Conservation (phyloP, 2,329 filamentous ascomycete species). For the Moelleriella libera region DNA sequence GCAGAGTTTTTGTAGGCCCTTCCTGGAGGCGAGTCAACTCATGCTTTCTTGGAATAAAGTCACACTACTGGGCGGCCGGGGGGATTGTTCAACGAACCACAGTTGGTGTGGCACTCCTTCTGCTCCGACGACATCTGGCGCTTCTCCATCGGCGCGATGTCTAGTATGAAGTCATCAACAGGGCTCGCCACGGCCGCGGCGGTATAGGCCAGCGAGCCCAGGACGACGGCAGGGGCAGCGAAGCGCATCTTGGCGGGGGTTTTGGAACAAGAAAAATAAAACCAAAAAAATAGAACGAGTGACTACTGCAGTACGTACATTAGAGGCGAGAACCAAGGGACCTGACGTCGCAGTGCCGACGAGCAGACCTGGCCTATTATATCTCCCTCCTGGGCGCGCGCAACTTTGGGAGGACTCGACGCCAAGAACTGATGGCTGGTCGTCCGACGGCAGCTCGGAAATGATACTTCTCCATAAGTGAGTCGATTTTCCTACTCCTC, state of each 20-base stretch:
- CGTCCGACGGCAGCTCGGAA: not conserved
- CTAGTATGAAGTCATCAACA: conserved; percentile 13
- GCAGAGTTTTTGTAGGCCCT: conserved; percentile 13
- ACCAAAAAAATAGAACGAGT: not conserved
- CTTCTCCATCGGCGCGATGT: conserved; percentile 18
- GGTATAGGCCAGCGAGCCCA: conserved; percentile 15
- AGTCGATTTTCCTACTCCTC: not conserved
- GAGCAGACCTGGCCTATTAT: not conserved
- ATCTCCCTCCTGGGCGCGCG: not conserved
- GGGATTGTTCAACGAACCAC: conserved; percentile 20
- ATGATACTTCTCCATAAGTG: not conserved
- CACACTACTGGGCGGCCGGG: too few species aligned
- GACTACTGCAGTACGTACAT: not conserved
- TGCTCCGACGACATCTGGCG: conserved; percentile 23
- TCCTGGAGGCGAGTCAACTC: conserved; percentile 9
- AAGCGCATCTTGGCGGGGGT: conserved; percentile 14
- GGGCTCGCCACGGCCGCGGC: conserved; percentile 9
- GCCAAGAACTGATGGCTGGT: not conserved
- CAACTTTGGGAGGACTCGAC: not conserved
- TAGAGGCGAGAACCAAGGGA: too few species aligned
- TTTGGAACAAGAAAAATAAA: conserved; percentile 2
- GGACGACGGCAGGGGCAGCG: conserved; percentile 10
- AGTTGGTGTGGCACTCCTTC: conserved; percentile 33
- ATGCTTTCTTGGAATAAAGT: not conserved
- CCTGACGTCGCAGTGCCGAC: not conserved